Conservation (phyloP, 176 grass and related monocot species). For the Themeda triandra region DNA sequence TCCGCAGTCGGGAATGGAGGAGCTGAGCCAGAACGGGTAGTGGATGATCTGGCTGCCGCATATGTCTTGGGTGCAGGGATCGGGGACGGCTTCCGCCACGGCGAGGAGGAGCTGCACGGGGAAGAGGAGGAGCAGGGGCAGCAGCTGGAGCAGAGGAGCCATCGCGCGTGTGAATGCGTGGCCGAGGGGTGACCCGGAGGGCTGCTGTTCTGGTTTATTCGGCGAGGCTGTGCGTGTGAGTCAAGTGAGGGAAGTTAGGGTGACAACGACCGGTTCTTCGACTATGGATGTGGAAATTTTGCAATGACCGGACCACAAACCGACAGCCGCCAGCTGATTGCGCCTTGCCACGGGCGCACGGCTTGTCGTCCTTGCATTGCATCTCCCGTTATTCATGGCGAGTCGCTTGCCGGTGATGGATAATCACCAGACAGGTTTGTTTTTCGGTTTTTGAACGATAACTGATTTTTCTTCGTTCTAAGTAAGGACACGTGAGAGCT, state of each 20-base stretch:
- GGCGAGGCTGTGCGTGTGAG: conserved; percentile 1
- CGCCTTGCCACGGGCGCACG: not conserved
- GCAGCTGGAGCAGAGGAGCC: not conserved
- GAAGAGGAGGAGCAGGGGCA: not conserved
- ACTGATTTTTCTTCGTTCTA: too few species aligned
- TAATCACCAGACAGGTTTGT: too few species aligned
- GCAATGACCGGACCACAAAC: not conserved
- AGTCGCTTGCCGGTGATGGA: not conserved
- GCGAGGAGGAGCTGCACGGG: not conserved
- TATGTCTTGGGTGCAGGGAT: not conserved
- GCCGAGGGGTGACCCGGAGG: not conserved
- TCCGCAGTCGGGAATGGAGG: not conserved
- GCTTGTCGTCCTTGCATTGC: not conserved
- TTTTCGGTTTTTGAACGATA: too few species aligned
- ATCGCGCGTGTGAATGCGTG: not conserved
- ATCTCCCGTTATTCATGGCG: not conserved
- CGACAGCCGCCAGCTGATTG: not conserved
- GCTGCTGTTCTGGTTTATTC: not conserved
- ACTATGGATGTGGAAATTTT: not conserved
- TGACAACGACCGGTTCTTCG: not conserved
- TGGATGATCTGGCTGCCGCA: not conserved
- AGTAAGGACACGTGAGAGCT: too few species aligned
- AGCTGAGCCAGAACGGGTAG: conserved; percentile 57
- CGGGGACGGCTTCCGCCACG: not conserved
- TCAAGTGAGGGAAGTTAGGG: conserved; percentile 14